Evolutionary conservation across 2,329 filamentous ascomycete genomes (phyloP).

Genomic region (Penicillium griseofulvum): DNA sequence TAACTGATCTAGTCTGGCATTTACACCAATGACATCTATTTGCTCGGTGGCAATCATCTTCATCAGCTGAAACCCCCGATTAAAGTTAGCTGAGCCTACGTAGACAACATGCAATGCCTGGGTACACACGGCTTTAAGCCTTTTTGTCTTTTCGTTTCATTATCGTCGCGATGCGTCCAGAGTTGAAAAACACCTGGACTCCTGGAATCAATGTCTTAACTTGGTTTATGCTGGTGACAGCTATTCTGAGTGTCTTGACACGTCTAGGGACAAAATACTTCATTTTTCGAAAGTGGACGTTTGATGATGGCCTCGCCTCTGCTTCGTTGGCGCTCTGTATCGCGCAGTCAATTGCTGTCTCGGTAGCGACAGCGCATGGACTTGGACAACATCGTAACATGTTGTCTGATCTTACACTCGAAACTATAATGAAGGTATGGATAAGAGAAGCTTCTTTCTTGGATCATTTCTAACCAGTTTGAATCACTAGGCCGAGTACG

Average conservation of each 20-base stretch:
- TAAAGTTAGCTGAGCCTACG: background rate
- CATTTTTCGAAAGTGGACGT: conserved; percentile 22
- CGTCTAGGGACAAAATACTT: conserved; percentile 26
- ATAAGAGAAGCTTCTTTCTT: background rate
- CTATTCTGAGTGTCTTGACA: conserved; percentile 23
- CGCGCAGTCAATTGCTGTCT: conserved; percentile 23
- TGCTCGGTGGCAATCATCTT: too few relatives aligned
- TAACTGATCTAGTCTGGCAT: too few relatives aligned
- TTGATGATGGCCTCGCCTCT: conserved; percentile 25
- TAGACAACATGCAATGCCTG: background rate
- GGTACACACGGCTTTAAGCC: background rate
- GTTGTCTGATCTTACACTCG: conserved; percentile 8
- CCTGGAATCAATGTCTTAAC: conserved; percentile 26
- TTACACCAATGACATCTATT: background rate
- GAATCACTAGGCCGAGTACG: conserved; percentile 20
- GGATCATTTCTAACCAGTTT: background rate
- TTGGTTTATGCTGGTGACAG: conserved; percentile 29
- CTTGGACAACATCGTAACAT: conserved; percentile 20
- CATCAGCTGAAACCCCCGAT: too few relatives aligned
- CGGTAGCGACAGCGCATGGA: conserved; percentile 22
- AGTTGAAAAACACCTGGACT: conserved; percentile 13
- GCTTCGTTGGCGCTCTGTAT: conserved; percentile 19
- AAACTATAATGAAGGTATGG: conserved; percentile 22
- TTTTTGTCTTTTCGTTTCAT: background rate
- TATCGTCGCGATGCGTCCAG: conserved; percentile 4